Percentiles rank a stretch among this genome's conserved stretches.
Evolutionary conservation across 805 yeast genomes (phyloP).

Genomic region (Hanseniaspora clermontiae): DNA sequence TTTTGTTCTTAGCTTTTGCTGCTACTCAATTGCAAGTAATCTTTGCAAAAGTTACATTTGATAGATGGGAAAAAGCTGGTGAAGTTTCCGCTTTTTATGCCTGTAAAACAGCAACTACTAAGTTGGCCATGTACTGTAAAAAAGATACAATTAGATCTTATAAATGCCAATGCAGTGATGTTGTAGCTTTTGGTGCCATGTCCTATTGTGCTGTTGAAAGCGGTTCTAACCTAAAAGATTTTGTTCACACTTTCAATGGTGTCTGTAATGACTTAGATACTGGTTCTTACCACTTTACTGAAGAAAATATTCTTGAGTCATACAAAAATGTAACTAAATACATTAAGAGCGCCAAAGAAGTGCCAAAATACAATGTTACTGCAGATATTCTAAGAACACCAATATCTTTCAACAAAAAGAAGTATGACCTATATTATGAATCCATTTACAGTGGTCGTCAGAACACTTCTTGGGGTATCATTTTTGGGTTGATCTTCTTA

Average conservation of each 20-base stretch:
- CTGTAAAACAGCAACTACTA: background rate
- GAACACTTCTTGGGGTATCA: conserved; percentile 6
- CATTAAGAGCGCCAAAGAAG: background rate
- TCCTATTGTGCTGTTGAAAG: conserved; percentile 4
- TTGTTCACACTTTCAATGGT: background rate
- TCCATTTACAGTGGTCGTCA: background rate
- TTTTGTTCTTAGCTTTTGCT: background rate
- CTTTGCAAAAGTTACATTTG: background rate
- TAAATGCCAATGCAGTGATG: conserved; percentile 8
- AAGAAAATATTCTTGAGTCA: background rate
- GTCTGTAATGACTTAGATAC: background rate
- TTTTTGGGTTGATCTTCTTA: conserved; percentile 3
- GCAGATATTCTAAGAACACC: background rate
- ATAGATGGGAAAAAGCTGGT: background rate
- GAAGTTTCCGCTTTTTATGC: background rate
- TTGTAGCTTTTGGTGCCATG: conserved; percentile 10
- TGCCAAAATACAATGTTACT: background rate
- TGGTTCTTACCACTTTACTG: background rate
- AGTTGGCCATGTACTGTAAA: background rate
- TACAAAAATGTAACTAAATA: conserved; percentile 6
- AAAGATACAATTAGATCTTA: background rate
- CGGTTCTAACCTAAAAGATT: background rate
- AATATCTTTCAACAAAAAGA: background rate
- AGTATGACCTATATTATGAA: background rate
- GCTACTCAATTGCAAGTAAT: background rate